Percentiles rank a stretch among this genome's conserved stretches.
Conservation (phyloP, 306 rosid genomes). For the Datisca glomerata region DNA sequence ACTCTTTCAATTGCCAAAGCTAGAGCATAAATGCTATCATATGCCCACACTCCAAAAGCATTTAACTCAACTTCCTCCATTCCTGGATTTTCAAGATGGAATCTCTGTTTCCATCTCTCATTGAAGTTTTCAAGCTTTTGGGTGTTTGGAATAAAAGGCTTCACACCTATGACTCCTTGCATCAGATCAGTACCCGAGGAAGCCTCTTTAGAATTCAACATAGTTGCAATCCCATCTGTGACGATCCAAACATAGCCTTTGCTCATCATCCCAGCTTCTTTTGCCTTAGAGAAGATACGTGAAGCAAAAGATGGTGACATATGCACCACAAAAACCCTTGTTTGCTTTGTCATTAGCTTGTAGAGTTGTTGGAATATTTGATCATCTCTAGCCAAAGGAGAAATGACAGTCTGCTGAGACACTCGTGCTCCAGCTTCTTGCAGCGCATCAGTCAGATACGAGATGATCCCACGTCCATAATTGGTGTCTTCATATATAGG, state of each 20-base stretch:
- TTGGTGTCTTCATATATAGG: conserved; percentile 25
- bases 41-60: conserved; percentile 27
- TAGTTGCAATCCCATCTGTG: conserved; percentile 14
- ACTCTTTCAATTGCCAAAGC: conserved; percentile 4
- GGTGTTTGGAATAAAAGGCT: conserved; percentile 7
- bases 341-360: conserved; percentile 1
- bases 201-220: conserved; percentile 3
- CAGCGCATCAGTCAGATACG: conserved; percentile 18
- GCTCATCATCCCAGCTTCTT: conserved; percentile 1
- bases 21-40: conserved; percentile 24
- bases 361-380: conserved; percentile 12
- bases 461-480: conserved; percentile 29
- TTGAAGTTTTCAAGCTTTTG: conserved; percentile 10
- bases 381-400: neutral
- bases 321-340: conserved; percentile 27
- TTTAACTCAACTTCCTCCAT: neutral
- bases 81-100: too few species aligned
- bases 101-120: conserved; percentile 10
- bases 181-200: conserved; percentile 11
- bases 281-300: conserved; percentile 16
- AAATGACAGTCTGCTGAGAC: conserved; percentile 10
- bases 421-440: conserved; percentile 10
- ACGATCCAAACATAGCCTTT: conserved; percentile 32
- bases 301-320: conserved; percentile 15
- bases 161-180: conserved; percentile 37